Percentiles rank a stretch among this genome's conserved stretches.
phyloP scores from a whole-genome alignment of 176 grass and related monocot species.

The Poa annua region DNA sequence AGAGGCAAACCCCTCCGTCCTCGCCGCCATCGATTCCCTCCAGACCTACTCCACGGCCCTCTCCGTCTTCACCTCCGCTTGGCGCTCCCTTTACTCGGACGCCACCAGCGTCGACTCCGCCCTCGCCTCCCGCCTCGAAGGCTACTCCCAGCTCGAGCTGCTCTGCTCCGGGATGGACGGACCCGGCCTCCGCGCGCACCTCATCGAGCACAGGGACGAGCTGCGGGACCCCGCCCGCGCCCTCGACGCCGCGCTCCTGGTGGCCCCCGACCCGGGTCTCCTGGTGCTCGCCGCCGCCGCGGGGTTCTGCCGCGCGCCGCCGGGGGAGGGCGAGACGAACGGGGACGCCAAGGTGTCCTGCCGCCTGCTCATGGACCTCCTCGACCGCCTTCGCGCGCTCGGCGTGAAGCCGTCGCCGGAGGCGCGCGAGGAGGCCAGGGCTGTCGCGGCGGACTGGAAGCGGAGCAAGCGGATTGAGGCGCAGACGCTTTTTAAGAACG shows the following conservation, averaged over 20 bases:
- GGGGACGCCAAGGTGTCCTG: conserved; percentile 42
- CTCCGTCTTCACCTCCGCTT: conserved; percentile 45
- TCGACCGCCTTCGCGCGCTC: conserved; percentile 35
- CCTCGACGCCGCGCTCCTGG: conserved; percentile 45
- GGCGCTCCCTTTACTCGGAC: conserved; percentile 43
- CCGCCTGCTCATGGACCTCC: conserved; percentile 46
- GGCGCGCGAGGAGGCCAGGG: conserved; percentile 45
- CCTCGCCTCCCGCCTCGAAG: conserved; percentile 43
- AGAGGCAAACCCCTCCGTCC: conserved; percentile 19
- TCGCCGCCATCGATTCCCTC: conserved; percentile 42
- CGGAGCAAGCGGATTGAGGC: conserved; percentile 45
- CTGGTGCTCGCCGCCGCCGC: conserved; percentile 53
- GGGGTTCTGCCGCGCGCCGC: conserved; percentile 42
- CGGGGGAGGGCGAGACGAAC: not conserved
- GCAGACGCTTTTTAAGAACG: conserved; percentile 40
- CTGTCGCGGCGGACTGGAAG: conserved; percentile 49
- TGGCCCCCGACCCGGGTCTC: conserved; percentile 50
- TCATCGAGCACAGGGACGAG: conserved; percentile 38
- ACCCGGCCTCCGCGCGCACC: conserved; percentile 35
- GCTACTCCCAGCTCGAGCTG: conserved; percentile 45
- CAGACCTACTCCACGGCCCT: conserved; percentile 47
- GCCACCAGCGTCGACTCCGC: conserved; percentile 35
- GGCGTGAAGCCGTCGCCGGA: conserved; percentile 51
- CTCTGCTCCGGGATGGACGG: conserved; percentile 55
- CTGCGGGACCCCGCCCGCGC: conserved; percentile 29